Base-by-base conservation (phyloP, 2,329 filamentous ascomycete genomes). In the Trichothecium roseum region DNA sequence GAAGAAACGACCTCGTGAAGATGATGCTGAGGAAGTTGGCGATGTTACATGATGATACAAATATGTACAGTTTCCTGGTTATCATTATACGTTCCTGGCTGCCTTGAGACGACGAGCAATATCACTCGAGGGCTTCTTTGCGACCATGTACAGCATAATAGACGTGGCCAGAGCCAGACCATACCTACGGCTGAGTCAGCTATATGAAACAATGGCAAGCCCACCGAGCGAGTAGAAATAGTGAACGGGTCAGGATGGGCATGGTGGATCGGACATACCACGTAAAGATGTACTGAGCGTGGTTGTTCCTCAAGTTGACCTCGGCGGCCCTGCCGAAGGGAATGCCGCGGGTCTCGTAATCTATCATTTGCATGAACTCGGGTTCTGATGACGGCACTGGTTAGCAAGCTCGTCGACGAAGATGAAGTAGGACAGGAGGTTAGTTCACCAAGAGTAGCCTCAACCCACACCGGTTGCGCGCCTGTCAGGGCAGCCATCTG, bases 241-340 rank as follows among this genome's bases (percentile, higher is more conserved):
- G n/a, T 30, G 18, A 3, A 34, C 18, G 22, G 12, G 28, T 32
- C 33, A 36, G 37, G 9, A 12, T 6, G 4, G 12, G n/a, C 17
- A 18, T 16, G 13, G 10, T 24, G 28, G 26, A 20, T 14, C 9
- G 9, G 28, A 61, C 78, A 53, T 75, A 96, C 91, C 91, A 98
- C 46, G 91, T 98, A 59, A 95, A 91, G 47, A 98, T 98, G 60
- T 98, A 98, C 67, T 96, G 91, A 44, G 85, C 79, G 60, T 98
- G 91, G 61, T 94, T 96, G 56, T 98, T 98, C 56, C 86, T 76
- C 53, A 98, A 65, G 55, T 93, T 94, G 41, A 98, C 88, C 61
- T 94, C 86, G 4, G 91, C 74, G 6, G 85, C 65, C 53, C 89
- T 74, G 12, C 88, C 91, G 53, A 95, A 89, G 2, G 91, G 91